Conservation (phyloP, 352 stramenopile genomes). For the Phytophthora lateralis region DNA sequence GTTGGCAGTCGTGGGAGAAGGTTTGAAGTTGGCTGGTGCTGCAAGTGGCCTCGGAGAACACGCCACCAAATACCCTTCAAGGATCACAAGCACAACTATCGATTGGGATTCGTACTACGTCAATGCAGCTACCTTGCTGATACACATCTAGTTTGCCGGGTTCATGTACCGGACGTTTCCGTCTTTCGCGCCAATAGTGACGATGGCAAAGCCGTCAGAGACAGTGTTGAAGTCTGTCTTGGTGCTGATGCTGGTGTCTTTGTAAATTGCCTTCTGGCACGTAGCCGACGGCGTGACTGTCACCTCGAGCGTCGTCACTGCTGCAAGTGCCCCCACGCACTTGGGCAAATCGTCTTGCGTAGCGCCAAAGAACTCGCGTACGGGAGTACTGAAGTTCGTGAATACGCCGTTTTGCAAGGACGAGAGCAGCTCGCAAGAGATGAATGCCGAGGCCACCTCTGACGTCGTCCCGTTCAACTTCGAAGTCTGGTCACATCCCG, state of each 20-base stretch:
- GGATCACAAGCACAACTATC: no score
- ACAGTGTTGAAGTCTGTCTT: constrained; percentile 54
- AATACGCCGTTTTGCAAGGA: constrained; percentile 77
- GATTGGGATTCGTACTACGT: constrained; percentile 3
- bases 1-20: constrained; percentile 34
- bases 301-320: constrained; percentile 47
- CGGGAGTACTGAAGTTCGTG: constrained; percentile 72
- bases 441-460: constrained; percentile 55
- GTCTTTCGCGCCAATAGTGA: constrained; percentile 56
- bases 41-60: constrained; percentile 65
- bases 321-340: constrained; percentile 57
- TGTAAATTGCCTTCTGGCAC: constrained; percentile 53
- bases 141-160: constrained; percentile 16
- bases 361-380: constrained; percentile 56
- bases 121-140: neutral
- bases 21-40: constrained; percentile 48
- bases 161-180: constrained; percentile 63
- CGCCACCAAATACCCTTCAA: no score
- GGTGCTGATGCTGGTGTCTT: constrained; percentile 62
- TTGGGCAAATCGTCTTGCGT: constrained; percentile 52
- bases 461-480: constrained; percentile 42
- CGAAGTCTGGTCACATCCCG: constrained; percentile 50
- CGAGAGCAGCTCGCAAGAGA: constrained; percentile 70
- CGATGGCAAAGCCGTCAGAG: constrained; percentile 60
- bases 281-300: constrained; percentile 41